Evolutionary conservation across 2,329 filamentous ascomycete species (phyloP).

Genomic region (Sarocladium brachiariae): DNA sequence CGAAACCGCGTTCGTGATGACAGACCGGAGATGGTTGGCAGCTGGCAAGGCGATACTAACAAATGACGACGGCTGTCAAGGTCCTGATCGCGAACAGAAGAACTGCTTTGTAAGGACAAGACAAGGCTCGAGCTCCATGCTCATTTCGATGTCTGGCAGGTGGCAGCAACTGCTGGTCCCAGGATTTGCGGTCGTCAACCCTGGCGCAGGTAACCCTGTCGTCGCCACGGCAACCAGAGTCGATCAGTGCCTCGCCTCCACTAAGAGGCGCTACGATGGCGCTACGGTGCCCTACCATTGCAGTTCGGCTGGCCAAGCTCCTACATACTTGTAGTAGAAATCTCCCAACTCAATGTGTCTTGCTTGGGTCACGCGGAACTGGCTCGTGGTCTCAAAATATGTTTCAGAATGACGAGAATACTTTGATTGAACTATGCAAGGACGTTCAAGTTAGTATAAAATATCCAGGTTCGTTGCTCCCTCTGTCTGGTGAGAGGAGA

Average conservation of each 20-base stretch:
- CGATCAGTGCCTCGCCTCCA: neutral
- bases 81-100: neutral
- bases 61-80: neutral
- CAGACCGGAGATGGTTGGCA: neutral
- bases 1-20: constrained; percentile 2
- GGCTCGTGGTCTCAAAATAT: neutral
- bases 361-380: neutral
- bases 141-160: constrained; percentile 8
- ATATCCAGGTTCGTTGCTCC: no score
- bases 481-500: no score
- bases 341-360: no score
- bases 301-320: no score
- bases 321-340: no score
- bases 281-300: no score
- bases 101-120: neutral
- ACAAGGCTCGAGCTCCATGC: constrained; percentile 3
- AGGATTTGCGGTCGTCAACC: neutral
- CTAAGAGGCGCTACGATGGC: neutral
- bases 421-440: no score
- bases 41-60: neutral
- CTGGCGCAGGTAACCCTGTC: neutral
- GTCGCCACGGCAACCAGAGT: neutral
- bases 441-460: no score
- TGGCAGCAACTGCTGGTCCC: neutral
- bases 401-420: neutral